phyloP scores from a whole-genome alignment of 2,329 filamentous ascomycete species.

The Ceratocystis albifundus region DNA sequence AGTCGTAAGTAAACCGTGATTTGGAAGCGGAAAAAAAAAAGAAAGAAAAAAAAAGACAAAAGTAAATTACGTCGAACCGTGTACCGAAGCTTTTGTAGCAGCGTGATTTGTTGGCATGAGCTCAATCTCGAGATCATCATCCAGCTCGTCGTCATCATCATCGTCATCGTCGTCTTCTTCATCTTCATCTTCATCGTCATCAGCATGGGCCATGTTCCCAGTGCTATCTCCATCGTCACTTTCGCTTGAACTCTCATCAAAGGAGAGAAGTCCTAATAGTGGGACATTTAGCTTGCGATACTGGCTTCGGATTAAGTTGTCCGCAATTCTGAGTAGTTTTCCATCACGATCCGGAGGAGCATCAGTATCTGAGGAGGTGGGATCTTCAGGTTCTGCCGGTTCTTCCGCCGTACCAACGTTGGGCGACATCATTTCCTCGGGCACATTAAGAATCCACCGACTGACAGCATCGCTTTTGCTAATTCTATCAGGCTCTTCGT shows the following conservation, averaged over 20 bases:
- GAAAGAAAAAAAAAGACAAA: not conserved
- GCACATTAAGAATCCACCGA: slow-evolving; percentile 36
- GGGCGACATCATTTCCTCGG: slow-evolving; percentile 30
- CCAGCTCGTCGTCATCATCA: slow-evolving; percentile 26
- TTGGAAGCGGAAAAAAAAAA: not conserved
- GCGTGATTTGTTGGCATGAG: slow-evolving; percentile 1
- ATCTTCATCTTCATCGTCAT: slow-evolving; percentile 22
- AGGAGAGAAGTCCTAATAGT: slow-evolving; percentile 35
- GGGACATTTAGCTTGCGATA: slow-evolving; percentile 38
- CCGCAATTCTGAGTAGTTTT: slow-evolving; percentile 36
- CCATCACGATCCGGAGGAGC: slow-evolving; percentile 34
- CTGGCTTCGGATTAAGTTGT: slow-evolving; percentile 39
- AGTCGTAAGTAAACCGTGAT: not conserved
- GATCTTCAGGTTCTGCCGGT: slow-evolving; percentile 32
- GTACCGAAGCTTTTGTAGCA: not conserved
- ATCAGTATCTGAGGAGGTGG: slow-evolving; percentile 33
- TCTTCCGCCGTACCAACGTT: slow-evolving; percentile 27
- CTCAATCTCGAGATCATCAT: slow-evolving; percentile 23
- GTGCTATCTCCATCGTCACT: slow-evolving; percentile 29
- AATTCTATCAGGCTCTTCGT: slow-evolving; percentile 28
- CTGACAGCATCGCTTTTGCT: slow-evolving; percentile 34
- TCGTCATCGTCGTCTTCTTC: slow-evolving; percentile 28
- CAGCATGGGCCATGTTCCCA: slow-evolving; percentile 26
- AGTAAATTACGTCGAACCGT: not conserved
- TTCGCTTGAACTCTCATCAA: slow-evolving; percentile 37